Evolutionary conservation across 371 early-diverging fungal genomes (phyloP).

Genomic region (Umbelopsis sp.): DNA sequence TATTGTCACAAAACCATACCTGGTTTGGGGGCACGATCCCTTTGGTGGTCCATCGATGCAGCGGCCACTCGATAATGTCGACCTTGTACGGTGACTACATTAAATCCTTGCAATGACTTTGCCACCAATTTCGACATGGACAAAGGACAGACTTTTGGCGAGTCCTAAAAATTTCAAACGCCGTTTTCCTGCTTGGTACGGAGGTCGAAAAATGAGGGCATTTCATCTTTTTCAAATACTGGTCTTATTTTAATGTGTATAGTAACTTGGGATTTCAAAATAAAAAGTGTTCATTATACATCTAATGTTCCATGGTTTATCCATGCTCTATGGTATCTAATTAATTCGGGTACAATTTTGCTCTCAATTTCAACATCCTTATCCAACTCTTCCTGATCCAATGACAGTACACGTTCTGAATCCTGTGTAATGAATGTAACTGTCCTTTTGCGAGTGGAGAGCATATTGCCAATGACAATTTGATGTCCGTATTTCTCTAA

Average conservation of each 20-base stretch:
- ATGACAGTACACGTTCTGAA: slow-evolving; percentile 60
- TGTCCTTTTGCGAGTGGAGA: slow-evolving; percentile 83
- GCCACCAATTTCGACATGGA: slow-evolving; percentile 14
- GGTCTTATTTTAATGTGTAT: background rate
- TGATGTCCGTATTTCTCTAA: slow-evolving; percentile 93
- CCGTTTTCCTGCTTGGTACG: background rate
- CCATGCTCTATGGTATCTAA: slow-evolving; percentile 70
- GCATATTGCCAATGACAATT: slow-evolving; percentile 94
- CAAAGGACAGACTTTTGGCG: background rate
- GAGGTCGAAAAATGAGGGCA: background rate
- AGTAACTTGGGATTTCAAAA: background rate
- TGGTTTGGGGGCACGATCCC: background rate
- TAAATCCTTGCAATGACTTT: slow-evolving; percentile 31
- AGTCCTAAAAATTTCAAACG: background rate
- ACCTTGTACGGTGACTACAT: slow-evolving; percentile 32
- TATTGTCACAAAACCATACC: background rate
- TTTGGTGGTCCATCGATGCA: slow-evolving; percentile 21
- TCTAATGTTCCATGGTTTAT: slow-evolving; percentile 43
- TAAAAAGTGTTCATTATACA: slow-evolving; percentile 13
- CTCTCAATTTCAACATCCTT: slow-evolving; percentile 84
- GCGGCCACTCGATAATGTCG: slow-evolving; percentile 32
- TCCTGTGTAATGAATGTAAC: slow-evolving; percentile 77
- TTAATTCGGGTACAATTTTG: slow-evolving; percentile 79
- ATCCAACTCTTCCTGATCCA: slow-evolving; percentile 67
- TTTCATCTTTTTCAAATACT: background rate